Conservation (phyloP, 2,329 filamentous ascomycete species). For the Fusarium illudens region DNA sequence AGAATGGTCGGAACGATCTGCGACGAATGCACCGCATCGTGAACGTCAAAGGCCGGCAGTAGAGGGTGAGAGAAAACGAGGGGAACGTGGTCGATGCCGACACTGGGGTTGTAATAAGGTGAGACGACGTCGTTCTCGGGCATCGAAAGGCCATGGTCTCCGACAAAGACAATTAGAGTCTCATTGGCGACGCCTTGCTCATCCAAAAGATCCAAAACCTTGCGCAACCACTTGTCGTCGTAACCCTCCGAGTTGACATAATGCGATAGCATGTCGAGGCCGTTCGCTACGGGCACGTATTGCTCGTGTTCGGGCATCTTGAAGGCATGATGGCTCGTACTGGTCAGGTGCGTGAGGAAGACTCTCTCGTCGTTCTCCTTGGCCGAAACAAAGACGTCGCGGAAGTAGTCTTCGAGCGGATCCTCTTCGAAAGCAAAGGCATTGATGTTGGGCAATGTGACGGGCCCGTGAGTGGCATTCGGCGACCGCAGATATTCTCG, state of each 20-base stretch:
- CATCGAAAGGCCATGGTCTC: conserved; percentile 47
- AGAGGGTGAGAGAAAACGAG: conserved; percentile 45
- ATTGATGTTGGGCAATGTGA: conserved; percentile 45
- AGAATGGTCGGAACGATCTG: conserved; percentile 46
- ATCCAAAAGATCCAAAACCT: conserved; percentile 43
- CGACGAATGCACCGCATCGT: conserved; percentile 43
- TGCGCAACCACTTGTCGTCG: conserved; percentile 45
- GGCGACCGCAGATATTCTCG: conserved; percentile 44
- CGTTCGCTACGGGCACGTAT: conserved; percentile 39
- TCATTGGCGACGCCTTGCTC: conserved; percentile 46
- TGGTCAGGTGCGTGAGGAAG: conserved; percentile 48
- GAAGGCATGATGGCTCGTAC: conserved; percentile 48
- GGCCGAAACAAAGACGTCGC: conserved; percentile 44
- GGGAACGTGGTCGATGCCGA: conserved; percentile 44
- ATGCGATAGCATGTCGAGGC: conserved; percentile 43
- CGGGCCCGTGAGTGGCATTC: conserved; percentile 43
- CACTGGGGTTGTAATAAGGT: conserved; percentile 45
- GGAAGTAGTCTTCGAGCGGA: conserved; percentile 45
- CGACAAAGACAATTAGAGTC: conserved; percentile 46
- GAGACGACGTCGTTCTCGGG: conserved; percentile 44
- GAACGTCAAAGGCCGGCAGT: conserved; percentile 41
- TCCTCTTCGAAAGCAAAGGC: conserved; percentile 48
- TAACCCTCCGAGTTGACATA: conserved; percentile 47
- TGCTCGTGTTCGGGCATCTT: conserved; percentile 41
- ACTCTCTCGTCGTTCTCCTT: conserved; percentile 45